Base-by-base conservation (phyloP, 1,139 yeast genomes). In the Suhomyces bolitotheri region DNA sequence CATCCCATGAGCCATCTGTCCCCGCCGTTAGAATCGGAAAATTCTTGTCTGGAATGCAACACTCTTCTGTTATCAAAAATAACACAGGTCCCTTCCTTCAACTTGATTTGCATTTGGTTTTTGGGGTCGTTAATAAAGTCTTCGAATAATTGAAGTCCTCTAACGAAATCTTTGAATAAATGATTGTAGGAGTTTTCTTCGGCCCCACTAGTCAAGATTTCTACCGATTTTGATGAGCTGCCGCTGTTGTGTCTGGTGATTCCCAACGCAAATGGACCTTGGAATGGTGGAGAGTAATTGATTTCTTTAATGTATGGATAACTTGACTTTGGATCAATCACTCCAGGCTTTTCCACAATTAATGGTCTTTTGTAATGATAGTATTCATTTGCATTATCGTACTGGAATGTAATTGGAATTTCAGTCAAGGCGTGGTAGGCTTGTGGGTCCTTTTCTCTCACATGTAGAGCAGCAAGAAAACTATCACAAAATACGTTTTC, bases 231-330 rank as follows among this genome's bases (percentile, higher is more conserved):
- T 16, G 41, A 27, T 5, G 40, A 24, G 1, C 29, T 10, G 35
- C 43, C 33, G 5, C 54, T 49, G 16, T 56, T 46, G 30, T 62
- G 58, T 30, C 57, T 58, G 21, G 68, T 62, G 16, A 75, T 64
- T 15, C 80, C 80, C 43, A 62, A 58, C 41, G 82, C 89, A 43
- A 80, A 76, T 0, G 94, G 94, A 0, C 88, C 94, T 52, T 86
- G 95, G 64, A 84, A 86, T 9, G 94, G 94, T 1, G 95, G 95
- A 2, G 94, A 79, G 54, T 85, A 86, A 51, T 83, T 84, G 22
- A 84, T 75, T 33, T 73, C 80, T 43, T 74, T 73, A 39, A 83
- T 75, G 25, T 56, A 54, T 7, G 66, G 65, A 31, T 64, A 50
- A 8, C 60, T 63, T 1, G 66, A 52, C 7, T 45, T 44, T 1